Conservation (phyloP, 768 basidiomycete genomes). For the Lactarius sp. region DNA sequence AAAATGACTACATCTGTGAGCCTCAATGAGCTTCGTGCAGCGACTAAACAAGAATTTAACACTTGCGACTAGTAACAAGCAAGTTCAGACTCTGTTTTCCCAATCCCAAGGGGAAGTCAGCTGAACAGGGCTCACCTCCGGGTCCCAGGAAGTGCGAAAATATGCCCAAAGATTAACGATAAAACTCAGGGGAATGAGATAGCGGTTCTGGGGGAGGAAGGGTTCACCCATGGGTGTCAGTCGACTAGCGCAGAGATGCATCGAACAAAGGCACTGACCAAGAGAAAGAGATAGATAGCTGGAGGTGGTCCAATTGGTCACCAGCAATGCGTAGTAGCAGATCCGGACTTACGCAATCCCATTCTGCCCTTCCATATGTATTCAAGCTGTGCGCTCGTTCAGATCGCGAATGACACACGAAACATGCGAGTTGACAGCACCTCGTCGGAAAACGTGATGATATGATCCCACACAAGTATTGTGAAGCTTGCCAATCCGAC, state of each 20-base stretch:
- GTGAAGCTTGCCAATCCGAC: slow-evolving; percentile 50
- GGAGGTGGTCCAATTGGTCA: background rate
- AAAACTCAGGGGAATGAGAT: slow-evolving; percentile 58
- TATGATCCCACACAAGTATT: slow-evolving; percentile 51
- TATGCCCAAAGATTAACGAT: slow-evolving; percentile 47
- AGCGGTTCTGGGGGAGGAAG: slow-evolving; percentile 48
- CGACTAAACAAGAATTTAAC: background rate
- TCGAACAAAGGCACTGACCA: slow-evolving; percentile 30
- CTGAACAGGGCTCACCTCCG: slow-evolving; percentile 13
- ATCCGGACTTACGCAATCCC: slow-evolving; percentile 38
- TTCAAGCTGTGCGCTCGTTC: slow-evolving; percentile 36
- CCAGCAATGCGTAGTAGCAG: background rate
- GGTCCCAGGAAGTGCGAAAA: slow-evolving; percentile 25
- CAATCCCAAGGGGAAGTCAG: background rate
- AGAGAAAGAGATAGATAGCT: slow-evolving; percentile 37
- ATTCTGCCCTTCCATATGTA: slow-evolving; percentile 50
- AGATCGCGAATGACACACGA: background rate
- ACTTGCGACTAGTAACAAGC: slow-evolving; percentile 36
- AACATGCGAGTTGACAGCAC: slow-evolving; percentile 22
- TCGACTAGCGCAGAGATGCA: background rate
- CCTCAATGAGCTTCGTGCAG: background rate
- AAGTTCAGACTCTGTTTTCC: slow-evolving; percentile 32
- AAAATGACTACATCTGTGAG: slow-evolving; percentile 28
- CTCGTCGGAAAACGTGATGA: slow-evolving; percentile 48
- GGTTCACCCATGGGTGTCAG: background rate